Evolutionary conservation across 2,329 filamentous ascomycete genomes (phyloP), one percentile per base, ranked within the genome.

Genomic region (Beauveria pseudobassiana): DNA sequence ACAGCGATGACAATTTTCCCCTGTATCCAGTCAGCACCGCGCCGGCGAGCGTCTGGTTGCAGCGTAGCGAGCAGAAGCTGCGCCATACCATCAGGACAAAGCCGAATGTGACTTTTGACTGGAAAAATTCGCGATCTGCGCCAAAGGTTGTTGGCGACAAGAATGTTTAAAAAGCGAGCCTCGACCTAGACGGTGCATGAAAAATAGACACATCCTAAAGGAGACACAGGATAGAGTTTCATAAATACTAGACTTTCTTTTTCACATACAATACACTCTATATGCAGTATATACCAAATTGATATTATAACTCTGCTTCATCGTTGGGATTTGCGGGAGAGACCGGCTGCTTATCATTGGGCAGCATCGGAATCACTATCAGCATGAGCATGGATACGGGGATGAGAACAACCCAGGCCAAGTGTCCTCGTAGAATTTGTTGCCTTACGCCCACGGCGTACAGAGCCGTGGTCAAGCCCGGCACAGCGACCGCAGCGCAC

Each of bases 361-460:
- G 73, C 28, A 76, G 57, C 62, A 68, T 70, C 5, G 58, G 63
- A 5, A 71, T 63, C 3, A 52, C 67, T 2, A 73, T 34, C 1
- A 59, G 61, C 49, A 75, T 71, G 0, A 67, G 67, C 18, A 64
- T 64, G 5, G 73, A 67, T 28, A 74, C 62, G 1, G 71, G 70
- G 1, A 73, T 69, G 2, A 76, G 67, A 22, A 76, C 65, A 6
- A 67, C 67, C 73, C 73, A 75, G 1, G 68, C 72, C 1, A 76
- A 63, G 65, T 93, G 85, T 0, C 90, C 89, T 45, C 79, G 71
- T 0, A 89, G 67, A 60, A 87, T 80, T 64, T 87, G 82, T 16
- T 81, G 79, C 46, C 82, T 79, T 3, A 86, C 85, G 1, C 89
- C 87, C 1, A 85, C 67, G 0, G 90, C 89, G 65, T 85, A 93